phyloP scores from a whole-genome alignment of 2,329 filamentous ascomycete species.

The Amylocarpus encephaloides region DNA sequence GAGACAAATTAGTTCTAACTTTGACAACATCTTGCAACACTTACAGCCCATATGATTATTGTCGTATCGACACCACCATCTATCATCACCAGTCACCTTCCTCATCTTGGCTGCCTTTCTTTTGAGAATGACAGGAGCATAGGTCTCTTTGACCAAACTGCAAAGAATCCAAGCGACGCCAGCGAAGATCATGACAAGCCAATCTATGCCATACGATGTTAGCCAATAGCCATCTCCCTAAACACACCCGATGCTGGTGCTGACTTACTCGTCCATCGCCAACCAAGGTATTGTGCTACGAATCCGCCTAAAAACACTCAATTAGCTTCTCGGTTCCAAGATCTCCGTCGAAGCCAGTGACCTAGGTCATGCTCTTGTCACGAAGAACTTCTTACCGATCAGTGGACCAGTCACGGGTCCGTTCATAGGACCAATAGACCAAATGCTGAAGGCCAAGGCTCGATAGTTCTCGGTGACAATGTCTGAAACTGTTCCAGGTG shows the following conservation, averaged over 20 bases:
- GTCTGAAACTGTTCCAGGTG: slow-evolving; percentile 76
- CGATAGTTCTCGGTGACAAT: slow-evolving; percentile 75
- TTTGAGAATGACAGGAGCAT: slow-evolving; percentile 64
- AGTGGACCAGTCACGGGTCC: slow-evolving; percentile 60
- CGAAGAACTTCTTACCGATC: slow-evolving; percentile 45
- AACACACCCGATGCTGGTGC: no score
- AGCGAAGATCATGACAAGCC: slow-evolving; percentile 68
- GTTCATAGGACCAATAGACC: slow-evolving; percentile 79
- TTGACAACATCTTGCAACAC: slow-evolving; percentile 7
- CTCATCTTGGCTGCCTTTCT: slow-evolving; percentile 57
- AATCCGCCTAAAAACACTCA: slow-evolving; percentile 47
- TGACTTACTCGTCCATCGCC: slow-evolving; percentile 64
- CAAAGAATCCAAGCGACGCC: slow-evolving; percentile 56
- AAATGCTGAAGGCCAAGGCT: slow-evolving; percentile 76
- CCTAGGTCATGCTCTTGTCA: not conserved
- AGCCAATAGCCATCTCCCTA: no score
- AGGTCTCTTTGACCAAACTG: slow-evolving; percentile 64
- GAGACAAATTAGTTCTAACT: slow-evolving; percentile 28
- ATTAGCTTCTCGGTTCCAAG: no score
- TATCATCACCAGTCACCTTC: slow-evolving; percentile 61
- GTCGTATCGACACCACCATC: slow-evolving; percentile 79
- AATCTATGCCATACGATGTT: slow-evolving; percentile 37
- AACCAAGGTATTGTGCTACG: slow-evolving; percentile 68
- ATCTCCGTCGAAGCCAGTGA: no score
- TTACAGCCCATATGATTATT: slow-evolving; percentile 39